Evolutionary conservation across 257 asterid genomes (phyloP).

Genomic region (Rauvolfia tetraphylla): DNA sequence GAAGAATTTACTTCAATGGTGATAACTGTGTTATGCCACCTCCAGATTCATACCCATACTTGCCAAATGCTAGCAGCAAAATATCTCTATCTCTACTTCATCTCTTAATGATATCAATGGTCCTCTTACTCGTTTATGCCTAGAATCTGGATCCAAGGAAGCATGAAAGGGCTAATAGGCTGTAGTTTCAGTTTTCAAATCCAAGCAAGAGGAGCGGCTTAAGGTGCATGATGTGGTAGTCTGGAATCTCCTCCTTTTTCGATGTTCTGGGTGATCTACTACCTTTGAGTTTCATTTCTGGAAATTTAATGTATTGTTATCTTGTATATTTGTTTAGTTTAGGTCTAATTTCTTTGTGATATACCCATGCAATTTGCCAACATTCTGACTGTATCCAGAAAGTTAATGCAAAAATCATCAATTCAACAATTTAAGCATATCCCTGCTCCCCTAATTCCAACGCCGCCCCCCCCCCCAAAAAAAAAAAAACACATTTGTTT

Average conservation of each 20-base stretch:
- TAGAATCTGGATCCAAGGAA: slow-evolving; percentile 6
- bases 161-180: background rate
- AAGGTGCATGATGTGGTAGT: background rate
- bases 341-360: background rate
- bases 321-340: background rate
- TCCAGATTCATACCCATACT: slow-evolving; percentile 37
- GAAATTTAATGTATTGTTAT: background rate
- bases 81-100: background rate
- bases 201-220: background rate
- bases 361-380: background rate
- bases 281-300: slow-evolving; percentile 5
- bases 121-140: slow-evolving; percentile 19
- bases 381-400: background rate
- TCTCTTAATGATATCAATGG: slow-evolving; percentile 16
- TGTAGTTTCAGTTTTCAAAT: background rate
- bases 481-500: too few species aligned
- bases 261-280: background rate
- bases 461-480: too few species aligned
- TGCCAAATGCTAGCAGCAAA: slow-evolving; percentile 27
- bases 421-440: background rate
- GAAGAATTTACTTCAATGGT: slow-evolving; percentile 43
- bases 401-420: background rate
- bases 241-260: background rate
- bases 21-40: slow-evolving; percentile 52
- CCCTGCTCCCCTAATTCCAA: background rate